Base-by-base conservation (phyloP, 2,329 filamentous ascomycete species). In the Paraconiothyrium brasiliense region DNA sequence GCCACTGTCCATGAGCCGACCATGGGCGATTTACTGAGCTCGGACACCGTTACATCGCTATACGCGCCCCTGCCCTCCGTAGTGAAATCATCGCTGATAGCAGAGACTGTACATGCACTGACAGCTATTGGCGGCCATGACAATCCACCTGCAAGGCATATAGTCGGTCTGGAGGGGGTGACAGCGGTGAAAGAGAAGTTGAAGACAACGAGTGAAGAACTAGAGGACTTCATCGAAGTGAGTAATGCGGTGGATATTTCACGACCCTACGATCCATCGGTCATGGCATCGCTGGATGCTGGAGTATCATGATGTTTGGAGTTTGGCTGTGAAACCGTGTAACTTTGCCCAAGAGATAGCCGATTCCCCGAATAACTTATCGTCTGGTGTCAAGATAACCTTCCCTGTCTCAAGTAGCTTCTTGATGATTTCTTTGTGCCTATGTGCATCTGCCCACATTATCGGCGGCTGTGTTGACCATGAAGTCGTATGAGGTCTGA, bases 191-290 rank as follows among this genome's bases (percentile, higher is more conserved):
- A 94, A 77, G 95, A 98, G 80, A 98, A 98, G 81, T 82, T 99
- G 59, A 97, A 96, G 82, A 97, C 93, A 1, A 92, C 97, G 2
- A 97, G 93, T 65, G 94, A 98, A 77, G 95, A 98, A 81, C 82
- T 98, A 59, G 95, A 98, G 78, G 95, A 98, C 69, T 98, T 98
- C 78, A 90, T 97, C 32, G 93, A 97, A 71, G 90, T 93, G 30
- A 97, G 93, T 72, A 85, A 91, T 67, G 90, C 92, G 0, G 93
- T 95, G 16, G 94, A 97, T 76, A 91, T 93, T 58, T 75, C 74
- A 35, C 76, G 71, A 57, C 71, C 74, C 20, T 64, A 67, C n/a
- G 69, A 71, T 47, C 62, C 50, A 32, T 50, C 59, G 10, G n/a
- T 35, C 22, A 43, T 48, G 41, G 22, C 43, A 2, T 47, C 41